Evolutionary conservation across 2,329 filamentous ascomycete species (phyloP).

Genomic region (Exophiala spinifera): DNA sequence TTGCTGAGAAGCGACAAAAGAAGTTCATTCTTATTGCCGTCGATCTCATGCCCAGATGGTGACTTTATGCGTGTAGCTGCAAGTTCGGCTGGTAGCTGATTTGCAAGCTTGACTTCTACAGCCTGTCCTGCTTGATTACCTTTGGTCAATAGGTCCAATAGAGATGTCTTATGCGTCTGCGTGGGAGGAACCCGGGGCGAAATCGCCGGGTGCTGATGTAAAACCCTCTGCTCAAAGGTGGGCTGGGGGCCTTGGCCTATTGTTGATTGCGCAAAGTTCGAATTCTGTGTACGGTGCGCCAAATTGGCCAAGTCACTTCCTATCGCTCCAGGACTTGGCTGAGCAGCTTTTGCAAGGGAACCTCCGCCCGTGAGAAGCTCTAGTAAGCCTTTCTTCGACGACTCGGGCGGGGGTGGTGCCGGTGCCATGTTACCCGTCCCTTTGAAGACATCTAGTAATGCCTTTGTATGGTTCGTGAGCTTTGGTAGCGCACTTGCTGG

Average conservation of each 20-base stretch:
- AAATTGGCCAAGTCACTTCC: background rate
- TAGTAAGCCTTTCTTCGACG: background rate
- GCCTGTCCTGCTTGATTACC: constrained; percentile 23
- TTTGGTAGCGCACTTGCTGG: constrained; percentile 57
- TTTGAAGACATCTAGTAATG: constrained; percentile 59
- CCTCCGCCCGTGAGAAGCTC: constrained; percentile 31
- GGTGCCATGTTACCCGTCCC: constrained; percentile 6
- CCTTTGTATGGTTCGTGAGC: constrained; percentile 56
- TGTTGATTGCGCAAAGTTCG: background rate
- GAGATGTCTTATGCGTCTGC: constrained; percentile 11
- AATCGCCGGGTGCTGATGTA: background rate
- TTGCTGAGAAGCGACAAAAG: constrained; percentile 21
- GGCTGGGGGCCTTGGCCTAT: background rate
- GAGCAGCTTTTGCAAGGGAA: constrained; percentile 12
- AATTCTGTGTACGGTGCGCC: background rate
- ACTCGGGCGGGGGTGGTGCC: constrained; percentile 14
- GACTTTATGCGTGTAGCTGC: constrained; percentile 42
- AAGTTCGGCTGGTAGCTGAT: constrained; percentile 41
- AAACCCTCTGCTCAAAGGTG: background rate
- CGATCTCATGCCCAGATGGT: constrained; percentile 3
- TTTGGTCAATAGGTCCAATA: constrained; percentile 22
- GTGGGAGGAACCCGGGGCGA: background rate
- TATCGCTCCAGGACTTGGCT: constrained; percentile 9
- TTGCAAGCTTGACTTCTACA: background rate
- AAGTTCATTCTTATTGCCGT: constrained; percentile 15